Base-by-base conservation (phyloP, 495 filamentous ascomycete species). In the Trichoderma gamsii region DNA sequence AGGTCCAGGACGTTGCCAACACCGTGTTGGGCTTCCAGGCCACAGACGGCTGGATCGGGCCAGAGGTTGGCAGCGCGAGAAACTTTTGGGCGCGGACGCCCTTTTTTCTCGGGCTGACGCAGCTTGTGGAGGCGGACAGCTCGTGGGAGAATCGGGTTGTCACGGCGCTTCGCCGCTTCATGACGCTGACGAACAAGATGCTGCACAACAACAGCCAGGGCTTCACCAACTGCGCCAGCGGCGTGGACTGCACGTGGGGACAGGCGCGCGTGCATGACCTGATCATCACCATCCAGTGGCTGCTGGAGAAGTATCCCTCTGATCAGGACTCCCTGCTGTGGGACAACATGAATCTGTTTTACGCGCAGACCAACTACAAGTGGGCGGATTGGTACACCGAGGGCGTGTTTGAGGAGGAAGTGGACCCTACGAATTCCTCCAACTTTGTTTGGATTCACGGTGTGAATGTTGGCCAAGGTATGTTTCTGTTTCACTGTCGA, bases 1-100 rank as follows among this genome's bases (percentile, higher is more conserved):
- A 89, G 67, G 83, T 86, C 11, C 77, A 81, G 23, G 71, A 78
- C 25, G 77, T 80, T 41, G 73, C 82, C 6, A 77, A 82, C 35
- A 80, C 81, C 66, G 77, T 88, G 2, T 76, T 89, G n/a, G 76
- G 73, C 35, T 78, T 80, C 64, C 83, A 88, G 68, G 76, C 79
- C 21, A 71, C 69, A 1, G 88, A 89, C 73, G 87, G 87, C 7
- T 89, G 87, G 87, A 73, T 89, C 44, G 86, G 87, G 3, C 85
- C 82, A 2, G 87, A 88, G 73, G 82, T 77, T 0, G 77, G 67
- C 3, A 71, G 69, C 5, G 70, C 73, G 21, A 75, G 86, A 35
- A 80, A 83, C 49, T 77, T 88, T 66, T 87, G 85, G 87, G 85
- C 78, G 6, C 77, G 85, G 9, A 83, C 76, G 52, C 69, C 74